These are phyloP conservation scores for Trichoderma sp. DNA, from an alignment of 2,329 filamentous ascomycete genomes.

Conservation along the genomic window DNA sequence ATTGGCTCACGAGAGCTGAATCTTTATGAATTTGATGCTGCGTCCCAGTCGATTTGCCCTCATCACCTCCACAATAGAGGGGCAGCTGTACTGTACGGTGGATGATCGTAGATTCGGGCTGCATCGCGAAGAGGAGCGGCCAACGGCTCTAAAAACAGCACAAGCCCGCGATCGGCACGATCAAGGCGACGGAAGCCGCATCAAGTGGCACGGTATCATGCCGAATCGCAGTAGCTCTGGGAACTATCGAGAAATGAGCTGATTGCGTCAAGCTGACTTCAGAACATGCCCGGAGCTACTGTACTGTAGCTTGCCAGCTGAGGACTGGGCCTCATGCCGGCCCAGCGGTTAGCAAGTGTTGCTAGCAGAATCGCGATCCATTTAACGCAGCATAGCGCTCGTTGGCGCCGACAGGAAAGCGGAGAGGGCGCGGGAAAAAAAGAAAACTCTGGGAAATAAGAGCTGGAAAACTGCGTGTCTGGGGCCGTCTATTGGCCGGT, in stretches of 20 bases:
- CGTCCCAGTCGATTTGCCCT: neutral
- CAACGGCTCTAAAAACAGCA: neutral
- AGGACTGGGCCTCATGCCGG: neutral
- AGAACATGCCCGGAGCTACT: neutral
- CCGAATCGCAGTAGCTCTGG: neutral
- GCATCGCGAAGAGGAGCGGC: neutral
- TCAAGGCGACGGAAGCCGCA: constrained; percentile 1
- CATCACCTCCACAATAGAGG: neutral
- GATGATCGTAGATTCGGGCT: constrained; percentile 7
- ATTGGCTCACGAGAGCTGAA: constrained; percentile 9
- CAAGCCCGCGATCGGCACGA: neutral
- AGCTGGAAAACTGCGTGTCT: neutral
- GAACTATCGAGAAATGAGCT: constrained; percentile 8
- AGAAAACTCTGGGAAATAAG: neutral
- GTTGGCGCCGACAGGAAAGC: constrained; percentile 9
- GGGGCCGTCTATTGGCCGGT: neutral
- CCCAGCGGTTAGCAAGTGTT: constrained; percentile 10
- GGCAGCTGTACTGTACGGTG: neutral
- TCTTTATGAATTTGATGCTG: neutral
- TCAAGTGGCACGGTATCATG: neutral
- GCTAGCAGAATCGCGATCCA: neutral
- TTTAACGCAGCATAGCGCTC: constrained; percentile 12
- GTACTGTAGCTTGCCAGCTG: constrained; percentile 2
- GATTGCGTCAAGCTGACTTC: constrained; percentile 6
- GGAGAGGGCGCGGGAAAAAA: neutral